Base-by-base conservation (phyloP, 306 rosid genomes). In the Corylus heterophylla region DNA sequence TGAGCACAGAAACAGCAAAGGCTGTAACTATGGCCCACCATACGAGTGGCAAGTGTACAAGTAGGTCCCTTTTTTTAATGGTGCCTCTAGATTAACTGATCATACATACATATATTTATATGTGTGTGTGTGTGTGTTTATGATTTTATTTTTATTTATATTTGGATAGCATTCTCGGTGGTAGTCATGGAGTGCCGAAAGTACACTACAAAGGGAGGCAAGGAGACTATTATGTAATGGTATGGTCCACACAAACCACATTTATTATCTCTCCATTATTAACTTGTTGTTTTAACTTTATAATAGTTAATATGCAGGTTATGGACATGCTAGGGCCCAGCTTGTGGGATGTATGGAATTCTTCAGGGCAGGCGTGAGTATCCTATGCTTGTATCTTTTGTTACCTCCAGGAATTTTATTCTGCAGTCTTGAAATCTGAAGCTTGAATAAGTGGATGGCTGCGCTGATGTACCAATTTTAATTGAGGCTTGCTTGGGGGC, bases 301-400 rank as follows among this genome's bases (percentile, higher is more conserved):
- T 68, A 44, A 55, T 79, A 76, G 18, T 77, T 49, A 78, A 44
- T 71, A 20, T 81, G 81, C 86, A 96, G 98, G 99, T 96, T 74
- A 96, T 96, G 99, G 99, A 96, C 85, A 96, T 96, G 89, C 90
- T 96, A 76, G 99, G 99, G 25, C 99, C 99, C 51, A 96, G 97
- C 80, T 83, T 96, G 85, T 96, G 99, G 98, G 99, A 96, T 89
- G 96, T 91, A 17, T 93, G 99, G 99, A 94, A 94, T 85, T 56
- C 97, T 84, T 94, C 97, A 55, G 92, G 91, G 75, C 98, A 94
- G 87, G 84, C 92, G 98, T 94, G 87, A 92, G 98, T 86, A 79
- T 74, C 74, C 69, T 54, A 16, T 75, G 56, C 56, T 74, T 51
- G 29, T 35, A 70, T 76, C 47, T 71, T 48, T 67, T 11, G 31